Evolutionary conservation across 352 stramenopile genomes (phyloP).

Genomic region (Globisporangium paddicum): DNA sequence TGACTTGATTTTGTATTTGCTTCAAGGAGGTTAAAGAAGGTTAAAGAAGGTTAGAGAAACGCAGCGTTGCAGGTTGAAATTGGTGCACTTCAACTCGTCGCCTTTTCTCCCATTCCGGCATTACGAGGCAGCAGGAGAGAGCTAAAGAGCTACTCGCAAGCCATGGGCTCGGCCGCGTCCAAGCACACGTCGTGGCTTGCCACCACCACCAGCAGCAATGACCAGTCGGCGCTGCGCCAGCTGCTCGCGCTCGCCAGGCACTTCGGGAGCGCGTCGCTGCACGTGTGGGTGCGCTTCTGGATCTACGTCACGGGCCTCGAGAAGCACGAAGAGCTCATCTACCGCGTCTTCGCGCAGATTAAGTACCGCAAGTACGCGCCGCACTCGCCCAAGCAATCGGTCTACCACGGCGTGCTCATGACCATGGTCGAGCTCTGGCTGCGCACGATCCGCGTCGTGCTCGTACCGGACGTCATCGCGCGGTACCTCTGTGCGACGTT

Average conservation of each 20-base stretch:
- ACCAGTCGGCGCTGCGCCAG: slow-evolving; percentile 4
- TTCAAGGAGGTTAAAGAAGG: too few relatives aligned
- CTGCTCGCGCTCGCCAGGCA: slow-evolving; percentile 16
- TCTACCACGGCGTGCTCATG: slow-evolving; percentile 45
- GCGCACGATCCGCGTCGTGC: slow-evolving; percentile 54
- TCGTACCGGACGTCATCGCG: slow-evolving; percentile 78
- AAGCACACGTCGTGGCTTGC: background rate
- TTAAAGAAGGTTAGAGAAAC: too few relatives aligned
- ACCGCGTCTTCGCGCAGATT: slow-evolving; percentile 37
- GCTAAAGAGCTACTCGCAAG: too few relatives aligned
- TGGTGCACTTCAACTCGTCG: too few relatives aligned
- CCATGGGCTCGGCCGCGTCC: slow-evolving; percentile 7
- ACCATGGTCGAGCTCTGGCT: slow-evolving; percentile 75
- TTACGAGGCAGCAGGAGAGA: background rate
- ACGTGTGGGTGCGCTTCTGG: slow-evolving; percentile 70
- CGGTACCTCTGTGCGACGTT: slow-evolving; percentile 74
- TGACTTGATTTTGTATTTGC: too few relatives aligned
- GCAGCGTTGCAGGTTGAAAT: too few relatives aligned
- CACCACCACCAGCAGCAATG: background rate
- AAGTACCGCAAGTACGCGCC: slow-evolving; percentile 42
- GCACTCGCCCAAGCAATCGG: slow-evolving; percentile 22
- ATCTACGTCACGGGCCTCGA: slow-evolving; percentile 75
- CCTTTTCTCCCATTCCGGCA: too few relatives aligned
- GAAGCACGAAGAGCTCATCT: slow-evolving; percentile 46
- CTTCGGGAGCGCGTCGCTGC: slow-evolving; percentile 27